A percentile compares a stretch with the other conserved stretches of the same genome.
Evolutionary conservation across 495 filamentous ascomycete species (phyloP).

Genomic region (Aspergillus bertholletiae): DNA sequence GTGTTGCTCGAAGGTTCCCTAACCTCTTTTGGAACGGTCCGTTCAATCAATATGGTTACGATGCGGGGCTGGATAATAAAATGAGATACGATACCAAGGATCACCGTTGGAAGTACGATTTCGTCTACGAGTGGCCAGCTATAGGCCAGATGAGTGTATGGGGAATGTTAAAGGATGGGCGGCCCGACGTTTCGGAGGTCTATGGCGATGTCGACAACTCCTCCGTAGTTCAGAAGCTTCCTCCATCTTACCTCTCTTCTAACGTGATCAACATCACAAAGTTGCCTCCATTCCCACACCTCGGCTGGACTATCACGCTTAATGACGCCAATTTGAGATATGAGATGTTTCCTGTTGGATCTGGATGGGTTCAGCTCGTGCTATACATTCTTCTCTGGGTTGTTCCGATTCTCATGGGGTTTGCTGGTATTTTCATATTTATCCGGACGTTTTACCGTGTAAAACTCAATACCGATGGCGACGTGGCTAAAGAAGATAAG

Average conservation of each 20-base stretch:
- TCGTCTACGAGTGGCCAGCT: slow-evolving; percentile 64
- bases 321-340: slow-evolving; percentile 55
- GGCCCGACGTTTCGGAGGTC: slow-evolving; percentile 56
- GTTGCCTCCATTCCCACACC: slow-evolving; percentile 49
- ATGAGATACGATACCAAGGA: slow-evolving; percentile 47
- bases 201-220: slow-evolving; percentile 61
- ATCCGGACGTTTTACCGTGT: slow-evolving; percentile 65
- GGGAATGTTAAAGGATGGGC: slow-evolving; percentile 63
- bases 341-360: slow-evolving; percentile 51
- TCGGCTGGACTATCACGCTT: slow-evolving; percentile 54
- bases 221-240: slow-evolving; percentile 58
- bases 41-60: slow-evolving; percentile 67
- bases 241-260: slow-evolving; percentile 54
- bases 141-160: slow-evolving; percentile 64
- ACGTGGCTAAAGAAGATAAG: slow-evolving; percentile 46
- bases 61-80: slow-evolving; percentile 55
- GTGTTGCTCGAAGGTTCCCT: slow-evolving; percentile 51
- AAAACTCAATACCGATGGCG: slow-evolving; percentile 66
- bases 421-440: slow-evolving; percentile 53
- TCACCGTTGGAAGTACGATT: slow-evolving; percentile 57
- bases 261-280: slow-evolving; percentile 60
- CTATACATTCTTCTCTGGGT: slow-evolving; percentile 55
- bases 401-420: slow-evolving; percentile 50
- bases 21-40: slow-evolving; percentile 64
- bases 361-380: slow-evolving; percentile 50